Base-by-base conservation (phyloP, 208 protist genomes). In the Wallacemonas sp. region DNA sequence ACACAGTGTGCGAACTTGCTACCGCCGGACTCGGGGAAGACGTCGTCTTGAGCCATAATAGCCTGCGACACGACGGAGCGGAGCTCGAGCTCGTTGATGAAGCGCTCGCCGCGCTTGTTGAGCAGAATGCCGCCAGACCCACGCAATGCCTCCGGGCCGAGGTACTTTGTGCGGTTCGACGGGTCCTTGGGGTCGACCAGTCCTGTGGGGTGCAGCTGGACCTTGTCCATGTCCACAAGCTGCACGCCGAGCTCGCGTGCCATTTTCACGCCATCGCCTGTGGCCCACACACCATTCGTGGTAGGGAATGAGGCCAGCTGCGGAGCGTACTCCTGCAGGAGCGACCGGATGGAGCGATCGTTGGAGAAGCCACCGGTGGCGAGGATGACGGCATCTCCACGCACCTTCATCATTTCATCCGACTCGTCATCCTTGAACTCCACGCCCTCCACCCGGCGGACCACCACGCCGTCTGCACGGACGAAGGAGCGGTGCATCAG, bases 141-240 rank as follows among this genome's bases (percentile, higher is more conserved):
- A 47, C 98, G 90, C 44, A 99, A 79, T 17, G 96, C 96, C 82
- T 99, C 98, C 15, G 97, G 91, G 28, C 91, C 95, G 38, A 99
- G 90, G 71, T 94, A 97, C 80, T 98, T 98, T 44, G 88, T 94
- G 31, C 61, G 55, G 44, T 78, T 86, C 1, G 70, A 47, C 0
- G 97, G 97, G 33, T 98, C 80, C 45, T 85, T 88, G 8, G 95
- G 94, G 68, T 98, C 78, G 15, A 99, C 54, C 26, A 99, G 94
- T 21, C 91, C 94, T 26, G 97, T 99, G n/a, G 97, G 97, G 66
- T 99, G 97, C 14, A 99, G 75, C 71, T 96, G 90, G 53, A 98
- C 90, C 74, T 97, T 84, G 73, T 97, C 94, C 91, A 98, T 96
- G 68, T 98, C 86, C 24, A 97, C 82, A 42, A 95, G 69, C n/a